Conservation (phyloP, 768 basidiomycete species). For the Floccularia luteovirens region DNA sequence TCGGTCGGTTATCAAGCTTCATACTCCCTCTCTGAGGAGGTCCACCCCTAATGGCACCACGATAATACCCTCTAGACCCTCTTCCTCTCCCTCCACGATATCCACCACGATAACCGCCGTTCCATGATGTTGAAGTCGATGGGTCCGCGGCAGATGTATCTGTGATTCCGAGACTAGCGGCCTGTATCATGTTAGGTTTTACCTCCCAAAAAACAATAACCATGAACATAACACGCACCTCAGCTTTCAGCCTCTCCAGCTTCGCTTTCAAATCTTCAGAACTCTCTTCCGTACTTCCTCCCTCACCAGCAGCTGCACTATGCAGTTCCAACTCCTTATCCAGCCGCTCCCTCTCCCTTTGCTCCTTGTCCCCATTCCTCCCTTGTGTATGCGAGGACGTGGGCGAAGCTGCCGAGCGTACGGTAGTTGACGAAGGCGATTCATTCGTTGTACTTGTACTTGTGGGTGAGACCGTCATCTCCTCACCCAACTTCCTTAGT, state of each 20-base stretch:
- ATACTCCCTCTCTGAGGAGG: conserved; percentile 59
- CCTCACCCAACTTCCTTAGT: conserved; percentile 69
- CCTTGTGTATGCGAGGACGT: conserved; percentile 12
- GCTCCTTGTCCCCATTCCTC: conserved; percentile 32
- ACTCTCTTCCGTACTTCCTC: conserved; percentile 37
- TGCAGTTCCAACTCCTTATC: conserved; percentile 83
- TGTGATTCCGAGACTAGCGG: conserved; percentile 66
- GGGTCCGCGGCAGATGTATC: conserved; percentile 37
- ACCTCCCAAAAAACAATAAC: conserved; percentile 1
- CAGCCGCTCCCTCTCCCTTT: conserved; percentile 55
- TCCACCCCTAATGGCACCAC: conserved; percentile 59
- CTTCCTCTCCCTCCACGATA: conserved; percentile 66
- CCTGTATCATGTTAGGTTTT: conserved; percentile 28
- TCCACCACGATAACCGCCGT: conserved; percentile 50
- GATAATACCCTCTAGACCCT: conserved; percentile 52
- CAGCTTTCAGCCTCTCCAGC: conserved; percentile 69
- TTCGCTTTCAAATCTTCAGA: conserved; percentile 70
- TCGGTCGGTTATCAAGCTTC: conserved; percentile 88
- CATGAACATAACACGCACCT: conserved; percentile 41
- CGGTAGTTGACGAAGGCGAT: conserved; percentile 14
- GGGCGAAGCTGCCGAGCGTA: no score
- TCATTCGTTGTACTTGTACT: conserved; percentile 19
- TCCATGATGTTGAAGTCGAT: conserved; percentile 26
- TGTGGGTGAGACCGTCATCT: conserved; percentile 48
- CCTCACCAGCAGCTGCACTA: conserved; percentile 26